Conservation (phyloP, 331 rosid genomes). For the Saraca asoca region DNA sequence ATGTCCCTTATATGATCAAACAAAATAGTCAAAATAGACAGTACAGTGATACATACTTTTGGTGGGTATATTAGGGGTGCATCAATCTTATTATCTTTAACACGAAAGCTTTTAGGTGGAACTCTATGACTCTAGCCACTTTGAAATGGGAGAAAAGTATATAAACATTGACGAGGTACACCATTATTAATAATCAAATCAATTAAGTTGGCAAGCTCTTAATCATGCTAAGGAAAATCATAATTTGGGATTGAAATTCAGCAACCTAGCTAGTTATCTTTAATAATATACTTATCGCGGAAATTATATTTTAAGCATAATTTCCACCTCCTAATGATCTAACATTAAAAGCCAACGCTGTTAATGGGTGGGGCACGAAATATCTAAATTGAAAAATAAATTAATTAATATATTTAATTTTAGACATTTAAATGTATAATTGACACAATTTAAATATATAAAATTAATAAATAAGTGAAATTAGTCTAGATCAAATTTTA, state of each 20-base stretch:
- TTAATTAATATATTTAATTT: too few relatives aligned
- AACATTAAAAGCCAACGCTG: conserved; percentile 28
- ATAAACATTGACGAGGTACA: conserved; percentile 18
- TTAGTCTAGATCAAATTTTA: too few relatives aligned
- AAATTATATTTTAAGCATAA: background rate
- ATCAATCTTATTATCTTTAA: background rate
- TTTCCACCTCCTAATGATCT: background rate
- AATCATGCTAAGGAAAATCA: conserved; percentile 33
- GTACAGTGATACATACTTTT: conserved; percentile 1
- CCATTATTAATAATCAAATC: conserved; percentile 12
- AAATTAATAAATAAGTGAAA: too few relatives aligned
- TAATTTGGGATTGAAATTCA: conserved; percentile 30
- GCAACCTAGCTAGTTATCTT: conserved; percentile 9
- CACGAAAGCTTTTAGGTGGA: conserved; percentile 25
- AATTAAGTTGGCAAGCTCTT: conserved; percentile 21
- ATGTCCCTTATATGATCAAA: background rate
- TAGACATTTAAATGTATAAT: too few relatives aligned
- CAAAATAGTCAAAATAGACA: background rate
- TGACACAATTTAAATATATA: too few relatives aligned
- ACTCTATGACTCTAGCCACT: conserved; percentile 36
- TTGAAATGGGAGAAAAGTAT: conserved; percentile 24
- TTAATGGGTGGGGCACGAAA: conserved; percentile 12
- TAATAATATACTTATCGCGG: background rate
- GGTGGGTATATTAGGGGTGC: conserved; percentile 7
- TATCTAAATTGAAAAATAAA: background rate